Evolutionary conservation across 148 eudicot genomes (phyloP), one percentile per base, ranked within the genome.

Genomic region (Nepenthes mirabilis): DNA sequence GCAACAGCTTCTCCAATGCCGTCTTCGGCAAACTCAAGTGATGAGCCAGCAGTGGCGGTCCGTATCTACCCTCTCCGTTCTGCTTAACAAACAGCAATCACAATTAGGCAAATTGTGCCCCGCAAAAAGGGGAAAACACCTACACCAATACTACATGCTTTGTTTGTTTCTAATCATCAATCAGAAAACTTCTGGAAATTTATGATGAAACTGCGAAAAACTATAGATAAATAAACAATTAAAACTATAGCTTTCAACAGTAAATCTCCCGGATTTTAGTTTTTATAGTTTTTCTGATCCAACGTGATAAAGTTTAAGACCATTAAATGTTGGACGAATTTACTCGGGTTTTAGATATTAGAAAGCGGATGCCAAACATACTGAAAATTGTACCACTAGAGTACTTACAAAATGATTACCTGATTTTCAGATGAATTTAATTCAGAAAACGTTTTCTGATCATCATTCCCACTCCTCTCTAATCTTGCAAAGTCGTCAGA

Each of bases 381-480:
- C 47, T 14, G 12, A 11, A 7, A 14, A 58, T 37, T 58, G 23
- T 23, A 23, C 23, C 23, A 23, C 23, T 23, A 23, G 23, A 23
- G 23, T 23, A 23, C 23, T 23, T 23, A 23, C 23, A 23, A 23
- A 37, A 58, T 37, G 2, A 23, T 34, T 58, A 59, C 62, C 62
- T 59, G 52, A 12, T 32, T 59, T 45, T 45, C 52, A 14, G 62
- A 45, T 14, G 52, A 50, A 59, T 43, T 59, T 50, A 59, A 12
- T 33, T 59, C 62, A 3, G 36, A 12, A 45, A 59, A 40, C 6
- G 45, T 40, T 8, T 40, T 40, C 45, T 40, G 45, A 40, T 40
- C 45, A 40, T 40, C 45, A 40, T 8, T 40, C 45, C 45, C 52
- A 11, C 14, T 50, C 9, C 14, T 59, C 13, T 59, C 62, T 50